phyloP scores from a whole-genome alignment of 805 yeast genomes.

The Teunomyces panamensis region DNA sequence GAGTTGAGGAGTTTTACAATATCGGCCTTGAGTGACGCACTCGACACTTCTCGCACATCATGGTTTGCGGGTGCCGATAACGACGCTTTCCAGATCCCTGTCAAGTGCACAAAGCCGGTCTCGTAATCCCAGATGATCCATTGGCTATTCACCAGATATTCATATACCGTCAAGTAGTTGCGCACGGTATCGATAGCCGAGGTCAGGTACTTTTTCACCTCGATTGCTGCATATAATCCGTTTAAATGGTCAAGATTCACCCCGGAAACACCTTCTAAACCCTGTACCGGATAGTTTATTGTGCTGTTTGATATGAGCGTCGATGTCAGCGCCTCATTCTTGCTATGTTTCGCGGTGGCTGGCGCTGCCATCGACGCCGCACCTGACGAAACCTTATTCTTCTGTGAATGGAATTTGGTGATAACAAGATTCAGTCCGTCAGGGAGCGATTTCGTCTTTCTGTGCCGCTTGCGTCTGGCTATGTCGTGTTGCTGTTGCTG shows the following conservation, averaged over 20 bases:
- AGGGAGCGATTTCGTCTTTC: not conserved
- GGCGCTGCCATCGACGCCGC: not conserved
- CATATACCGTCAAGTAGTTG: constrained; percentile 65
- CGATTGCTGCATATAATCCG: constrained; percentile 8
- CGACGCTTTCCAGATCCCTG: constrained; percentile 79
- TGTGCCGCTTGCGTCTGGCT: not conserved
- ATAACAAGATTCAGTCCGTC: not conserved
- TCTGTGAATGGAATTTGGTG: not conserved
- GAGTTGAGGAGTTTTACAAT: constrained; percentile 67
- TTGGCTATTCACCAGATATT: constrained; percentile 64
- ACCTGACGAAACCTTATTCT: not conserved
- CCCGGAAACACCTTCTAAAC: not conserved
- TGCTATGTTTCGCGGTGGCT: not conserved
- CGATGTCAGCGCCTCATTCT: constrained; percentile 4
- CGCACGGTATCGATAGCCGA: constrained; percentile 62
- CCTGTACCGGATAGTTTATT: constrained; percentile 12
- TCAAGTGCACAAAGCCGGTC: constrained; percentile 82
- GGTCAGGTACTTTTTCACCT: constrained; percentile 59
- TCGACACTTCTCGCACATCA: constrained; percentile 2
- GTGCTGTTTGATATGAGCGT: constrained; percentile 6
- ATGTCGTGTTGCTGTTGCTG: not conserved
- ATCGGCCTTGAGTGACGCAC: constrained; percentile 59
- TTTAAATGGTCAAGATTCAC: not conserved
- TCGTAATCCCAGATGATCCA: constrained; percentile 84
- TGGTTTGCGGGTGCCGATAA: constrained; percentile 13